Conservation (phyloP, 2,329 filamentous ascomycete species). For the Lasiodiplodia citricola region DNA sequence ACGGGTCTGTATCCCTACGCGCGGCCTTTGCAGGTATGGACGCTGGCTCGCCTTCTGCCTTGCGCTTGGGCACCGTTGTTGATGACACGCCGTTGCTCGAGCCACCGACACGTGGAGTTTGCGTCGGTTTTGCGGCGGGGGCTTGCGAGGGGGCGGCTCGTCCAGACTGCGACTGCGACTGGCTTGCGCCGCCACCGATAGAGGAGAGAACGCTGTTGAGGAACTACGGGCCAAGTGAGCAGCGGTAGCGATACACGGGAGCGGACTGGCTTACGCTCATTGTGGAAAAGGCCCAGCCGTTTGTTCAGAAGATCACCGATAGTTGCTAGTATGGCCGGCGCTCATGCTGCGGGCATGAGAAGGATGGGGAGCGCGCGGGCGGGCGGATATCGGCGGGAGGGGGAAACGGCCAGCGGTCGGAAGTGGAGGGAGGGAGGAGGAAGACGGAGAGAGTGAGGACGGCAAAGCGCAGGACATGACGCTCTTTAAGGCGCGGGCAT, state of each 20-base stretch:
- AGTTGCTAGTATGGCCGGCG: conserved; percentile 9
- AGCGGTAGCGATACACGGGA: not conserved
- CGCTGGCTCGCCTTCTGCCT: conserved; percentile 44
- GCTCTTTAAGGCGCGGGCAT: conserved; percentile 26
- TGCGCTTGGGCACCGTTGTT: conserved; percentile 45
- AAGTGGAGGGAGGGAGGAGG: not conserved
- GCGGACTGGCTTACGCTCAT: conserved; percentile 44
- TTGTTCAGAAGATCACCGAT: conserved; percentile 26
- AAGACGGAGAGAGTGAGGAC: conserved; percentile 1
- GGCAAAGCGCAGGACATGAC: conserved; percentile 23
- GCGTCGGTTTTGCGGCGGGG: conserved; percentile 24
- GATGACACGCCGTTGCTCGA: conserved; percentile 35
- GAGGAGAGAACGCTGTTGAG: conserved; percentile 46
- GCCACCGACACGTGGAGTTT: conserved; percentile 22
- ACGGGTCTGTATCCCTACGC: conserved; percentile 37
- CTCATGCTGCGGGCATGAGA: conserved; percentile 25
- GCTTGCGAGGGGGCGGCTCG: conserved; percentile 33
- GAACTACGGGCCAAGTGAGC: conserved; percentile 27
- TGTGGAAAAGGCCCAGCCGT: conserved; percentile 29
- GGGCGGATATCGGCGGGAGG: not conserved
- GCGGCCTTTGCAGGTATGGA: conserved; percentile 39
- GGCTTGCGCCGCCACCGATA: conserved; percentile 37
- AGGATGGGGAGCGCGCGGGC: not conserved
- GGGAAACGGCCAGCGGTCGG: not conserved
- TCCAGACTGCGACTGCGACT: conserved; percentile 31